These are phyloP conservation scores for Carpinus viminea DNA, from an alignment of 306 rosid species.

Conservation along the genomic window DNA sequence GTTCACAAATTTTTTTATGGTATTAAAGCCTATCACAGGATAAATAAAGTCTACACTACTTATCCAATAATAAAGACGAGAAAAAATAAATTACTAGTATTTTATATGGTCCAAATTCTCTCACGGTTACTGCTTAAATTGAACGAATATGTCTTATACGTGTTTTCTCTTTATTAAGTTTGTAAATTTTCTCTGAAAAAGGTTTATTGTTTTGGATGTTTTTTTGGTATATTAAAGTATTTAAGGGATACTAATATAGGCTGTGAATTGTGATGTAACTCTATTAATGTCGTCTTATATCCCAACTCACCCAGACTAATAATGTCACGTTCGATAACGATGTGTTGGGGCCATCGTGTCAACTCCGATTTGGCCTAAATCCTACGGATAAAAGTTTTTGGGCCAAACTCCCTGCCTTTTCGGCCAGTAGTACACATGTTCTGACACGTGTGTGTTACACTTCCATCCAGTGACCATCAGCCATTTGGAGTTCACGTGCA, in stretches of 20 bases:
- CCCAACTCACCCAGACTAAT: slow-evolving; percentile 16
- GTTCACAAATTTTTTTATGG: no score
- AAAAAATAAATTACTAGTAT: no score
- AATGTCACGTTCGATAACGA: slow-evolving; percentile 28
- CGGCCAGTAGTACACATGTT: slow-evolving; percentile 26
- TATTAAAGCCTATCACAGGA: no score
- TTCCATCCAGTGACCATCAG: not conserved
- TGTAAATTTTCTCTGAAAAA: not conserved
- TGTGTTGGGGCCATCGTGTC: slow-evolving; percentile 32
- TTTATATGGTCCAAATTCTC: no score
- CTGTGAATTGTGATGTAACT: slow-evolving; percentile 1
- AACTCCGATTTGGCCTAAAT: slow-evolving; percentile 31
- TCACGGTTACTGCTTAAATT: no score
- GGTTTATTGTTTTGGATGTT: not conserved
- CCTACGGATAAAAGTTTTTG: slow-evolving; percentile 14
- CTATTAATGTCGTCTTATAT: slow-evolving; percentile 16
- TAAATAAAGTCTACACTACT: no score
- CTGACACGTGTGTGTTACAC: slow-evolving; percentile 19
- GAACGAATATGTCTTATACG: no score
- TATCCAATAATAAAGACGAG: no score
- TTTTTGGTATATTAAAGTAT: not conserved
- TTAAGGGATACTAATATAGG: not conserved
- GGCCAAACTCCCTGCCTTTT: slow-evolving; percentile 28
- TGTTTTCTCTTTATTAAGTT: not conserved
- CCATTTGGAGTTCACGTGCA: not conserved